Evolutionary conservation across 2,329 filamentous ascomycete genomes (phyloP).

Genomic region (Biscogniauxia sp.): DNA sequence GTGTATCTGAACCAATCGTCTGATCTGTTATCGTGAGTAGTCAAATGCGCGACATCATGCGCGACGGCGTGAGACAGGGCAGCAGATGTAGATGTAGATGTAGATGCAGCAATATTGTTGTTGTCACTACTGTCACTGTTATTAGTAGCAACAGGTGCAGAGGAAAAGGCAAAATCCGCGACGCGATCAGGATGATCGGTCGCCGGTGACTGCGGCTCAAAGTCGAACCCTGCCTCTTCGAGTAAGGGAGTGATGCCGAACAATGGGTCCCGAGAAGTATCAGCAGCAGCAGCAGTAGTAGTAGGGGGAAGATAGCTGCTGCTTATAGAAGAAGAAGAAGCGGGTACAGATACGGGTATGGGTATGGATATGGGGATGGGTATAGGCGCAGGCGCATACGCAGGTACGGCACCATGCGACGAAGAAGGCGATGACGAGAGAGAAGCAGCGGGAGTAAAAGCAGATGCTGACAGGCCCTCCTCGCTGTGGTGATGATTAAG

Average conservation of each 20-base stretch:
- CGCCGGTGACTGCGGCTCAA: background rate
- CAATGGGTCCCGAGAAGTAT: background rate
- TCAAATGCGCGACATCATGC: conserved; percentile 30
- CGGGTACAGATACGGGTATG: too few species aligned
- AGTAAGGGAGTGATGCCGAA: background rate
- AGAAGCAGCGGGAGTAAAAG: background rate
- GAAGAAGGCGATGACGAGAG: background rate
- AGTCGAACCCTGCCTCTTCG: background rate
- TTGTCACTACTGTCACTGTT: too few species aligned
- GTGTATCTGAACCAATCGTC: conserved; percentile 36
- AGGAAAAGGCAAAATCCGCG: conserved; percentile 9
- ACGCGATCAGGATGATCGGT: conserved; percentile 28
- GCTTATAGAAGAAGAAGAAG: too few species aligned
- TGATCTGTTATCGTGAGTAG: conserved; percentile 24
- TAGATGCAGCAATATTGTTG: background rate
- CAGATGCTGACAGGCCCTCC: background rate
- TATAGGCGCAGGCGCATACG: too few species aligned
- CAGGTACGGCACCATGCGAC: background rate
- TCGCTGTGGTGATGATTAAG: conserved; percentile 15
- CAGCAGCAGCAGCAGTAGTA: too few species aligned
- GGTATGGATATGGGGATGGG: too few species aligned
- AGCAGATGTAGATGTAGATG: conserved; percentile 10
- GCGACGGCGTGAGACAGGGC: conserved; percentile 21
- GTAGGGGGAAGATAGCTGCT: background rate
- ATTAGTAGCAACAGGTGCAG: too few species aligned